Evolutionary conservation across 257 asterid genomes (phyloP), one percentile per base, ranked within the genome.

Genomic region (Solanum neorickii): DNA sequence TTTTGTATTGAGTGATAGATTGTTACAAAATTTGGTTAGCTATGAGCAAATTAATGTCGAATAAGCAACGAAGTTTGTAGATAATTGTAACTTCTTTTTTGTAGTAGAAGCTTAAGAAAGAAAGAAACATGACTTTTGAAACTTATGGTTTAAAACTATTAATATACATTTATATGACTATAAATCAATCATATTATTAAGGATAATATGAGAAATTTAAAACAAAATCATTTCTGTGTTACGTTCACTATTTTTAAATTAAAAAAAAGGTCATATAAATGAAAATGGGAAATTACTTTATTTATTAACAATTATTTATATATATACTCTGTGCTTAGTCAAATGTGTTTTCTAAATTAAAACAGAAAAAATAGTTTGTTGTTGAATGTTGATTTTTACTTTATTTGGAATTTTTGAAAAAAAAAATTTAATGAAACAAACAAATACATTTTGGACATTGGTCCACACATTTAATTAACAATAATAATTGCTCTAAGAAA

Each of bases 241-340:
- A 3, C 0, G 1, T 7, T 7, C 39, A 5, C 42, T 49, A 4
- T 14, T 69, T 29, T 29, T 68, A 69, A 14, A 2, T 3, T 0
- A 14, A 0, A 14, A 27, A 27, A 69, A 69, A 69, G 2, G 9
- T 65, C 15, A 33, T 72, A 33, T 72, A 5, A 72, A 7, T 33
- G 5, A 7, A 5, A 31, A 31, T 0, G 3, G 0, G 9, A 1
- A 5, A 72, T 7, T 18, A 16, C 8, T 16, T 20, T 35, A 3
- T 73, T 37, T 73, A 3, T 35, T 73, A 73, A 65, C 0, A 21
- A 0, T 20, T 73, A 35, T 27, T 1, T 31, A 31, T 31, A 31
- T 33, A 33, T 33, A 33, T 3, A 20, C 5, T 73, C 0, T 20
- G 3, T 73, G 9, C 15, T 37, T 7, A 1, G 14, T 73, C 5